phyloP scores from a whole-genome alignment of 129 eudicot species.

The Centrapalus pauciflorus region DNA sequence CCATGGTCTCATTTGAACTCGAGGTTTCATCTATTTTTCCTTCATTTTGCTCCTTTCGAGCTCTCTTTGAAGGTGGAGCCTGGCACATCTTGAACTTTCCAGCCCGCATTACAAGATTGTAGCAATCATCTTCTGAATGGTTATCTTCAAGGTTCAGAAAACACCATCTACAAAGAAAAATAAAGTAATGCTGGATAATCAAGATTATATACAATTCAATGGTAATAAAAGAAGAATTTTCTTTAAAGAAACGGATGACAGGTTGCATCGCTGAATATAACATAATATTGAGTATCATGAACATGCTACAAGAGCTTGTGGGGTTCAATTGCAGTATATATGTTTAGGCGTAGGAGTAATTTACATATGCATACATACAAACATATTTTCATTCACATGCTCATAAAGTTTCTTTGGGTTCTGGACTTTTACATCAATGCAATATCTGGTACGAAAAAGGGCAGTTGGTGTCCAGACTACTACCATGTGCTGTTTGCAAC shows the following conservation, averaged over 20 bases:
- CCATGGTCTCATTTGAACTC: conserved; percentile 50
- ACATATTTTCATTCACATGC: neutral
- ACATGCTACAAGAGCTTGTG: neutral
- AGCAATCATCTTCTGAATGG: conserved; percentile 56
- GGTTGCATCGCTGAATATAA: neutral
- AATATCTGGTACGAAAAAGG: too few species aligned
- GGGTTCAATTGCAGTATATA: neutral
- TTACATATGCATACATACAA: neutral
- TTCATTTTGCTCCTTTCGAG: conserved; percentile 58
- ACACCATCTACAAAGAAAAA: conserved; percentile 55
- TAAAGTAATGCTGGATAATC: neutral
- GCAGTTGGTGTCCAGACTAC: too few species aligned
- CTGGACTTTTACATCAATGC: neutral
- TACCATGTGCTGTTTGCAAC: too few species aligned
- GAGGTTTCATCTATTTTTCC: conserved; percentile 34
- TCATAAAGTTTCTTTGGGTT: neutral
- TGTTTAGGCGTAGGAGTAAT: neutral
- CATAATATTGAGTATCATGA: neutral
- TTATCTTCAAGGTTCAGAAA: conserved; percentile 49
- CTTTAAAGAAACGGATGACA: neutral
- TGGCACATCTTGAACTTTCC: conserved; percentile 66
- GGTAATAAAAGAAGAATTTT: neutral
- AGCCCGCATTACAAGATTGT: conserved; percentile 48
- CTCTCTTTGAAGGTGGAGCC: conserved; percentile 76
- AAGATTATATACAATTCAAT: neutral